Conservation (phyloP, 345 rosid genomes). For the Camelina neglecta region DNA sequence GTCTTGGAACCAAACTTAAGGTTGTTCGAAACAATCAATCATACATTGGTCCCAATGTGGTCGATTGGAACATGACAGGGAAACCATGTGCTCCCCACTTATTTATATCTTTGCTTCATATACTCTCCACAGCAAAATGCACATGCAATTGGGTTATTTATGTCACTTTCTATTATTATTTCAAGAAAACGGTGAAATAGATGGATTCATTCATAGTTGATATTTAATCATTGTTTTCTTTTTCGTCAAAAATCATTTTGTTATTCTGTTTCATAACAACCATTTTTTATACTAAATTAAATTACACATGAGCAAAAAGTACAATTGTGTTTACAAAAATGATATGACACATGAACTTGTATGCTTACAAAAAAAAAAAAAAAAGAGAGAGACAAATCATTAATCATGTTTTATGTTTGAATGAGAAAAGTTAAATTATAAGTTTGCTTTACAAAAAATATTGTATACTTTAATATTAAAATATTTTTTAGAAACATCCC, state of each 20-base stretch:
- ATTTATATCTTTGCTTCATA: constrained; percentile 9
- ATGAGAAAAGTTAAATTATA: neutral
- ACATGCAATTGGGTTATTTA: constrained; percentile 19
- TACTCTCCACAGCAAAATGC: neutral
- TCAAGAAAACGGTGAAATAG: neutral
- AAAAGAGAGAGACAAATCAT: neutral
- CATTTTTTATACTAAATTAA: neutral
- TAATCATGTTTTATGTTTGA: neutral
- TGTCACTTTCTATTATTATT: constrained; percentile 13
- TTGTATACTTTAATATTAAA: neutral
- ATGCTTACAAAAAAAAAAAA: neutral
- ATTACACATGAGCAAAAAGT: no score
- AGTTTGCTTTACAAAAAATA: neutral
- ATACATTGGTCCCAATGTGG: constrained; percentile 21
- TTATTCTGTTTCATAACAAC: neutral
- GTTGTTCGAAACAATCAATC: constrained; percentile 36
- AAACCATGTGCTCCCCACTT: constrained; percentile 35
- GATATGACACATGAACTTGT: neutral
- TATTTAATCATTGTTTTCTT: neutral
- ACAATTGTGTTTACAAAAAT: neutral
- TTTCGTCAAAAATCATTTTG: neutral
- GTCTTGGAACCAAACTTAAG: constrained; percentile 27
- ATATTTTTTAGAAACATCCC: neutral
- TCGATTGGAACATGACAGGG: constrained; percentile 37
- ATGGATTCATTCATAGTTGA: neutral